A percentile compares a stretch with the other conserved stretches of the same genome.
Evolutionary conservation across 495 filamentous ascomycete species (phyloP).

Genomic region (Haplographium delicatum): DNA sequence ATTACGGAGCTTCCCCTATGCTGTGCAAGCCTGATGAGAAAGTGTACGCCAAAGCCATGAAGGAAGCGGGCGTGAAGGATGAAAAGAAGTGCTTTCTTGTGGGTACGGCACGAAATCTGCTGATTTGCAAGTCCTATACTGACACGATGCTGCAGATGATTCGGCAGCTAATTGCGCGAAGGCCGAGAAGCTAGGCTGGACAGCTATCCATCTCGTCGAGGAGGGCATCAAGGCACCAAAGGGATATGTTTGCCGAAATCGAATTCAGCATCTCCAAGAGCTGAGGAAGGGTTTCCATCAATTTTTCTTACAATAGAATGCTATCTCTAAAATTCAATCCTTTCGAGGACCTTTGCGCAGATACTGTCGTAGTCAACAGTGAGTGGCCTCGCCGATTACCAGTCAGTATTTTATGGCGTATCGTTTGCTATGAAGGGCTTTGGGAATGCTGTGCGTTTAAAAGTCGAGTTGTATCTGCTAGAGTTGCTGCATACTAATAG

Average conservation of each 20-base stretch:
- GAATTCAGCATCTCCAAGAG: constrained; percentile 67
- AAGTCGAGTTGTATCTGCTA: constrained; percentile 6
- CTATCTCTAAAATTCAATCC: too few relatives aligned
- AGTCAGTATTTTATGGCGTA: constrained; percentile 10
- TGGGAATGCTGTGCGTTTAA: constrained; percentile 4
- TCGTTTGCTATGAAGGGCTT: constrained; percentile 4
- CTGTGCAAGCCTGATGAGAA: constrained; percentile 78
- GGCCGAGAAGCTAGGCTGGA: constrained; percentile 75
- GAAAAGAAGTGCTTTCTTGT: constrained; percentile 75
- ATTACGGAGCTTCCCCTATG: constrained; percentile 64
- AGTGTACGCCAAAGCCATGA: constrained; percentile 82
- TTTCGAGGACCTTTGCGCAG: too few relatives aligned
- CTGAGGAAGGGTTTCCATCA: constrained; percentile 68
- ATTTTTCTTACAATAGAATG: too few relatives aligned
- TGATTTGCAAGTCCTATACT: constrained; percentile 14
- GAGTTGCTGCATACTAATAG: constrained; percentile 10
- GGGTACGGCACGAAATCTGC: constrained; percentile 46
- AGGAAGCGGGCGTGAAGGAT: constrained; percentile 53
- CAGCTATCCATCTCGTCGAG: constrained; percentile 74
- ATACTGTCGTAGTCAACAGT: too few relatives aligned
- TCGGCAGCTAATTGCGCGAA: constrained; percentile 68
- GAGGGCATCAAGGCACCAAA: constrained; percentile 54
- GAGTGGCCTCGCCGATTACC: constrained; percentile 8
- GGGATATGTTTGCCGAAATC: constrained; percentile 56
- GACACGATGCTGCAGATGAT: constrained; percentile 60